Evolutionary conservation across 2,329 filamentous ascomycete genomes (phyloP).

Genomic region (Bipolaris oryzae): DNA sequence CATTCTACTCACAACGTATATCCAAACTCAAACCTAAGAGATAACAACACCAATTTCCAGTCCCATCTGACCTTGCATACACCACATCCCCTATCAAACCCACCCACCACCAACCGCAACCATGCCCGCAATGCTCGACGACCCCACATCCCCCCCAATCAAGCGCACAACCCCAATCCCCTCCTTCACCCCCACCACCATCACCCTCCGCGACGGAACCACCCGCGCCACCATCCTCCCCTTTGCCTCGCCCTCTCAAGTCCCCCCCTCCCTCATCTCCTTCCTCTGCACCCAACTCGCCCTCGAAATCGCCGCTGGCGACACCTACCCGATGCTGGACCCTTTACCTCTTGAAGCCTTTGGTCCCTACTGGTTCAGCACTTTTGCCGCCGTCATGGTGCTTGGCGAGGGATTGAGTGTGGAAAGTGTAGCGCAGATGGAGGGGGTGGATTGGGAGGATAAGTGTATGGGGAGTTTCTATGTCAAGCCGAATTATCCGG

Average conservation of each 20-base stretch:
- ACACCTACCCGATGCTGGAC: neutral
- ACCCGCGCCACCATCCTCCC: neutral
- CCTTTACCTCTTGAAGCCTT: neutral
- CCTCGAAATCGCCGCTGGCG: neutral
- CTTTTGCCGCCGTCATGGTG: neutral
- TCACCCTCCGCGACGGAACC: neutral
- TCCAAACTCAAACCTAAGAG: neutral
- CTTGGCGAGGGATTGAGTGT: neutral
- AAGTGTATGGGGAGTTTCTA: neutral
- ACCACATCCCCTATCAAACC: neutral
- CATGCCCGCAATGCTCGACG: neutral
- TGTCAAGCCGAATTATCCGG: neutral
- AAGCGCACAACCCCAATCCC: neutral
- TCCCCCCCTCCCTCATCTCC: neutral
- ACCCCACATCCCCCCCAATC: neutral
- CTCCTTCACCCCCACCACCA: neutral
- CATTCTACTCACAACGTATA: neutral
- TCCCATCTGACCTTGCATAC: neutral
- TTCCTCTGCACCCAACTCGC: neutral
- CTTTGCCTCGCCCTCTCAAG: neutral
- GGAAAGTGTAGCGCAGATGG: neutral
- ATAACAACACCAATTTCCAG: neutral
- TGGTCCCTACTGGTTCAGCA: neutral
- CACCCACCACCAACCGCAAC: neutral
- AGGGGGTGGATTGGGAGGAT: neutral